Evolutionary conservation across 495 filamentous ascomycete species (phyloP), one percentile per base, ranked within the genome.

Genomic region (Talaromyces proteolyticus): DNA sequence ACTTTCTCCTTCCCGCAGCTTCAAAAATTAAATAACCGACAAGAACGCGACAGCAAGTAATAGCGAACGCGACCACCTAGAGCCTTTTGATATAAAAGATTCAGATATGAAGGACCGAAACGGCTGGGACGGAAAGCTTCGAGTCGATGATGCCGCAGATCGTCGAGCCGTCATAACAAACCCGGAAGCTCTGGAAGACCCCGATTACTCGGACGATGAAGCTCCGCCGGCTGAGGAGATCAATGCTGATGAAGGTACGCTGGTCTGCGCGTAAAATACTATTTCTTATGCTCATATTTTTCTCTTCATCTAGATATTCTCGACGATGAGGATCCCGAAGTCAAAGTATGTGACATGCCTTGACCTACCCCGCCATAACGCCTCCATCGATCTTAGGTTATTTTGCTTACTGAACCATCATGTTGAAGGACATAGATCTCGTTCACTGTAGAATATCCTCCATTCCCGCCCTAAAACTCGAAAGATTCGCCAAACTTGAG

Each of bases 51-150:
- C 18, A 23, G 6, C 18, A 19, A 16, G 11, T 6, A 42, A 5
- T 5, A 5, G 5, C 12, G 6, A 12, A 6, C 22, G 6, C 42
- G 12, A 19, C 42, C 55, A 60, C 48, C 60, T 60, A 57, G 53
- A 52, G 57, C 56, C 60, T 44, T 47, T 57, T 38, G 56, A 47
- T 6, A 8, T 8, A 20, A 51, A 58, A 44, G 44, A 47, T 49
- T 44, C 60, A 37, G 63, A 45, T 36, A 72, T 74, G 63, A 76
- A 72, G 53, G 73, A 88, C 60, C 85, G 82, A 65, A 88, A 86
- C 59, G 91, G 91, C 47, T 96, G 91, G 91, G 91, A 95, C 69
- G 91, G 91, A 46, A 96, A 96, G 68, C 76, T 95, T 45, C 76
- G 91, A 14, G 64, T 89, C 8, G 80, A 86, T 45, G 85, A 83